These are phyloP conservation scores for Capronia americana DNA, from an alignment of 2,329 filamentous ascomycete species.

Conservation along the genomic window DNA sequence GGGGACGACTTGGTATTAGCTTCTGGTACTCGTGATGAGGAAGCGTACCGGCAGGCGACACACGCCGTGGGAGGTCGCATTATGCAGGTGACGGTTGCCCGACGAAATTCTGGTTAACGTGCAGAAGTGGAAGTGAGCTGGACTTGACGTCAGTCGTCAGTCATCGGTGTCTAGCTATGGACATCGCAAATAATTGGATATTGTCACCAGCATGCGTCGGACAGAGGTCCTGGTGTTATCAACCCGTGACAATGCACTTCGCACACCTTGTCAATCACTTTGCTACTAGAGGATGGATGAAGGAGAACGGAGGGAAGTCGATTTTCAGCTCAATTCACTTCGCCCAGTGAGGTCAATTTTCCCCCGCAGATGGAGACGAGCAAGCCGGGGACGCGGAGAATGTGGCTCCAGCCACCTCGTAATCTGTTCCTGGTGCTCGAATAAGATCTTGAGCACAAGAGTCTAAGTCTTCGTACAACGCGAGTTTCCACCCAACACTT, in stretches of 20 bases:
- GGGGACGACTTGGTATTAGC: not conserved
- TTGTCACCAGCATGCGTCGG: not conserved
- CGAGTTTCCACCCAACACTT: not conserved
- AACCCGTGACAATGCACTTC: not conserved
- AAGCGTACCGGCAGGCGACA: slow-evolving; percentile 32
- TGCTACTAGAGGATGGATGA: not conserved
- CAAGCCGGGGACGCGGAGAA: not conserved
- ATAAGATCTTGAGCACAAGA: not conserved
- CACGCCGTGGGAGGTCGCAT: slow-evolving; percentile 36
- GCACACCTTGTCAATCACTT: not conserved
- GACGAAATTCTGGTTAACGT: not conserved
- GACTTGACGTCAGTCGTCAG: not conserved
- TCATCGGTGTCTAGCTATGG: not conserved
- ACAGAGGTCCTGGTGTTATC: not conserved
- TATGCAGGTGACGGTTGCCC: not conserved
- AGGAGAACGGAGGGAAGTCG: not conserved
- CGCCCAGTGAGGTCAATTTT: not conserved
- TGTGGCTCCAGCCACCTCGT: too few species aligned
- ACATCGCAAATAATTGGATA: not conserved
- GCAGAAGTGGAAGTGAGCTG: not conserved
- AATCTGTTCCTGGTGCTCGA: not conserved
- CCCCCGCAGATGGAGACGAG: not conserved
- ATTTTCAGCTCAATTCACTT: not conserved
- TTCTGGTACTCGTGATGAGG: not conserved
- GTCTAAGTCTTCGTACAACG: not conserved